These are phyloP conservation scores for Rosa lucieae DNA, from an alignment of 306 rosid species.

Conservation along the genomic window DNA sequence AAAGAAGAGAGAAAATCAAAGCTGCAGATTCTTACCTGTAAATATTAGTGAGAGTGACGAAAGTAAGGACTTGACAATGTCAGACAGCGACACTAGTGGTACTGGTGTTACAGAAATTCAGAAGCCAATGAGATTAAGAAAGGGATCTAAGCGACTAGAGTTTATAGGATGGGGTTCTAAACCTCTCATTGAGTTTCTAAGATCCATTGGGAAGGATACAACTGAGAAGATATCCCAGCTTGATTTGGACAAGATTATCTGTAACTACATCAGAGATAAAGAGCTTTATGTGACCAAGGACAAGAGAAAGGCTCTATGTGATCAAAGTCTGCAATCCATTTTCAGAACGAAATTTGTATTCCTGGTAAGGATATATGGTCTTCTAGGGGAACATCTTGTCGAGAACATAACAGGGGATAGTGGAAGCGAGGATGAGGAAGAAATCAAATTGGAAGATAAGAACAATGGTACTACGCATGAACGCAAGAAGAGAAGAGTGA, in stretches of 20 bases:
- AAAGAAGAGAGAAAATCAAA: conserved; percentile 11
- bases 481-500: conserved; percentile 17
- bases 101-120: conserved; percentile 2
- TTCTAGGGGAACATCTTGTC: conserved; percentile 45
- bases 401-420: conserved; percentile 22
- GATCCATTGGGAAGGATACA: conserved; percentile 50
- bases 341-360: conserved; percentile 43
- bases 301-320: conserved; percentile 48
- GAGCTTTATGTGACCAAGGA: conserved; percentile 39
- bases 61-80: conserved; percentile 16
- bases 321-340: conserved; percentile 46
- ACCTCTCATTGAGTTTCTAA: conserved; percentile 60
- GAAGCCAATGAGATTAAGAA: conserved; percentile 21
- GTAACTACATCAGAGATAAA: conserved; percentile 48
- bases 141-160: conserved; percentile 22
- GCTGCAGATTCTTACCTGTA: not conserved
- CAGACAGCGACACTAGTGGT: conserved; percentile 9
- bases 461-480: not conserved
- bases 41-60: conserved; percentile 16
- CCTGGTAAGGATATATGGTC: conserved; percentile 28
- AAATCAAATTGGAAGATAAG: conserved; percentile 20
- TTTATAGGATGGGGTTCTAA: conserved; percentile 63
- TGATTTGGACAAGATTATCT: conserved; percentile 36
- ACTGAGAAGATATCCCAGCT: conserved; percentile 35
- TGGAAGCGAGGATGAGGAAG: conserved; percentile 12